A percentile compares a stretch with the other conserved stretches of the same genome.
phyloP scores from a whole-genome alignment of 2,329 filamentous ascomycete genomes.

The Aspergillus quadrilineatus region DNA sequence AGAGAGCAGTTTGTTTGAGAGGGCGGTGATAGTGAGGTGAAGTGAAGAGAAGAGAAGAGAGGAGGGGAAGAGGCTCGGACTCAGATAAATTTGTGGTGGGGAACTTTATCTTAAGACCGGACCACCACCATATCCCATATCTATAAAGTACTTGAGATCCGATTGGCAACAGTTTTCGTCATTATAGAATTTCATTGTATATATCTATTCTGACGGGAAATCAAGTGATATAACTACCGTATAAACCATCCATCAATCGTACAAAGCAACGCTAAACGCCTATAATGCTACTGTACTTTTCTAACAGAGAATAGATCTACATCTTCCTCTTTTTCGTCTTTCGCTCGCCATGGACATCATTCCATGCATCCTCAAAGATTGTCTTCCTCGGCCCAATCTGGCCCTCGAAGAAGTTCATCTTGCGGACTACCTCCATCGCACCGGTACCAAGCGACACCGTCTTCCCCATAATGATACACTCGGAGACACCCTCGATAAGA shows the following conservation, averaged over 20 bases:
- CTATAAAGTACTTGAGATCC: no score
- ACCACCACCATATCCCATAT: not conserved
- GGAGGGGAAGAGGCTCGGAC: not conserved
- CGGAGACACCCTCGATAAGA: conserved; percentile 85
- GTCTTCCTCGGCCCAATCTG: conserved; percentile 59
- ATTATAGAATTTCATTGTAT: not conserved
- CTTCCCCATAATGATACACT: conserved; percentile 98
- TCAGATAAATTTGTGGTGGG: conserved; percentile 12
- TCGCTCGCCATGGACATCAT: conserved; percentile 14
- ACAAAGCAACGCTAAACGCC: conserved; percentile 10
- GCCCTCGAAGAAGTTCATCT: conserved; percentile 64
- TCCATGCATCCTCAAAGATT: conserved; percentile 66
- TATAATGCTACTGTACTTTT: conserved; percentile 12
- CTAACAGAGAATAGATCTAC: conserved; percentile 1
- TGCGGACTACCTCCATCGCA: conserved; percentile 82
- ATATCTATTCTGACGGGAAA: not conserved
- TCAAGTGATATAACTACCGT: not conserved
- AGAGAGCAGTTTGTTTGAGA: no score
- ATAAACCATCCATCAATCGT: conserved; percentile 7
- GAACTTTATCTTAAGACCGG: not conserved
- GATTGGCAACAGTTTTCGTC: no score
- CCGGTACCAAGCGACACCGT: conserved; percentile 89
- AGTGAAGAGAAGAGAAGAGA: not conserved
- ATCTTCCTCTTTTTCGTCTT: conserved; percentile 13
- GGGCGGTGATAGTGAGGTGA: no score